phyloP scores from a whole-genome alignment of 1,284 basidiomycete species.

The Cutaneotrichosporon sp. region DNA sequence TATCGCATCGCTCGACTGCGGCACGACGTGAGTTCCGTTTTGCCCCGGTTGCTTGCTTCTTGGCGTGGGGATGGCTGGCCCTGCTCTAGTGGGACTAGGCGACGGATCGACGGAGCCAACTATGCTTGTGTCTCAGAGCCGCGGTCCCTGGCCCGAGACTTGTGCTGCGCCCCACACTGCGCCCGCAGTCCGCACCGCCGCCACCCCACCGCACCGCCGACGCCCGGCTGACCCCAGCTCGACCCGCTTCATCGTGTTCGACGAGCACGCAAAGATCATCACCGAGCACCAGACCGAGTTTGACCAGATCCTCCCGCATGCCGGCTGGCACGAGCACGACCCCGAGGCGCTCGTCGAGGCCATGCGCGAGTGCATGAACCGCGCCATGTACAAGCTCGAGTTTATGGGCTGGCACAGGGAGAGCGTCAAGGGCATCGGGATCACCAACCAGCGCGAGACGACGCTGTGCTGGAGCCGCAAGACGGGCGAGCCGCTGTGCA shows the following conservation, averaged over 20 bases:
- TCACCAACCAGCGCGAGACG: constrained; percentile 98
- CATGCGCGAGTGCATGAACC: constrained; percentile 75
- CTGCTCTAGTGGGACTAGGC: too few relatives aligned
- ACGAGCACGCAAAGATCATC: constrained; percentile 83
- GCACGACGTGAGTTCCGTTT: constrained; percentile 72
- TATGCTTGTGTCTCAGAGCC: too few relatives aligned
- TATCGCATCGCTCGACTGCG: constrained; percentile 86
- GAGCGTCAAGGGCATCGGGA: constrained; percentile 86
- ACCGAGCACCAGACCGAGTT: constrained; percentile 88
- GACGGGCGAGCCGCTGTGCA: constrained; percentile 84
- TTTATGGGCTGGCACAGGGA: constrained; percentile 67
- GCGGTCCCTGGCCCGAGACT: background rate
- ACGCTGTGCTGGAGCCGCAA: constrained; percentile 89
- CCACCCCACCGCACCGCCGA: background rate
- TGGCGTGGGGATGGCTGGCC: background rate
- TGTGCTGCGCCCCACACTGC: too few relatives aligned
- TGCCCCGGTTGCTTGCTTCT: too few relatives aligned
- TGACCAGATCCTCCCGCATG: constrained; percentile 84
- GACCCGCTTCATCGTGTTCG: constrained; percentile 91
- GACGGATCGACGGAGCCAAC: background rate
- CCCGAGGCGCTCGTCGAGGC: constrained; percentile 77
- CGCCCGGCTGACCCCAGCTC: constrained; percentile 61
- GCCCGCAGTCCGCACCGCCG: too few relatives aligned
- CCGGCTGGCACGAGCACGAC: constrained; percentile 97
- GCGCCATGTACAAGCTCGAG: constrained; percentile 73